phyloP scores from a whole-genome alignment of 2,329 filamentous ascomycete species.

The Orbilia oligospora region DNA sequence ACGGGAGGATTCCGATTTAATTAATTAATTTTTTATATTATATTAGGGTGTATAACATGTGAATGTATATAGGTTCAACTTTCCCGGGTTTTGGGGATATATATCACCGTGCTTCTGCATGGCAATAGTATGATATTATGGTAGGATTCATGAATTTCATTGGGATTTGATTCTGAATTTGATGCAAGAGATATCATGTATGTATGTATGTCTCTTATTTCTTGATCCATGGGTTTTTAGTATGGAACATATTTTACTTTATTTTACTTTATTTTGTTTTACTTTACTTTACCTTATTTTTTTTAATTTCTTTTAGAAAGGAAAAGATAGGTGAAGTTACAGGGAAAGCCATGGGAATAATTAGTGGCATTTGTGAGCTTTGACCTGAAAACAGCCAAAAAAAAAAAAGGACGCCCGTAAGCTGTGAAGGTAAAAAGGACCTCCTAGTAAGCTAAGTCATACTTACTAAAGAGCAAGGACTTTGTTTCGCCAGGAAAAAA shows the following conservation, averaged over 20 bases:
- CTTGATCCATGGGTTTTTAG: neutral
- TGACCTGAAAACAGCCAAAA: neutral
- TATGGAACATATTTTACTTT: too few relatives aligned
- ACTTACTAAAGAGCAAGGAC: neutral
- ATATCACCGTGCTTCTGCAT: too few relatives aligned
- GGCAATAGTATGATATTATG: too few relatives aligned
- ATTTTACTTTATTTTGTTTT: too few relatives aligned
- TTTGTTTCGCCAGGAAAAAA: neutral
- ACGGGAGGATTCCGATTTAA: slow-evolving; percentile 20
- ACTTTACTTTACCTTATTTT: too few relatives aligned
- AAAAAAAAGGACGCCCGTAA: slow-evolving; percentile 1
- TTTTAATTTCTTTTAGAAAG: neutral
- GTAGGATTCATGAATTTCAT: neutral
- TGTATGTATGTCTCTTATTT: neutral
- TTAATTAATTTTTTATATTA: too few relatives aligned
- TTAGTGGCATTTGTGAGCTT: neutral
- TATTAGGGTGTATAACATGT: neutral
- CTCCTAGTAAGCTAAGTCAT: neutral
- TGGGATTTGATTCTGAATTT: too few relatives aligned
- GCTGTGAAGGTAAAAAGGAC: neutral
- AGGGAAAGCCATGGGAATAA: too few relatives aligned
- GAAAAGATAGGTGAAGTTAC: too few relatives aligned
- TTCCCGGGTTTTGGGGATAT: neutral
- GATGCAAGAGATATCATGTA: neutral
- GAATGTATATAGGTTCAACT: neutral